Base-by-base conservation (phyloP, 1,284 basidiomycete species). In the Pyrrhoderma noxium region DNA sequence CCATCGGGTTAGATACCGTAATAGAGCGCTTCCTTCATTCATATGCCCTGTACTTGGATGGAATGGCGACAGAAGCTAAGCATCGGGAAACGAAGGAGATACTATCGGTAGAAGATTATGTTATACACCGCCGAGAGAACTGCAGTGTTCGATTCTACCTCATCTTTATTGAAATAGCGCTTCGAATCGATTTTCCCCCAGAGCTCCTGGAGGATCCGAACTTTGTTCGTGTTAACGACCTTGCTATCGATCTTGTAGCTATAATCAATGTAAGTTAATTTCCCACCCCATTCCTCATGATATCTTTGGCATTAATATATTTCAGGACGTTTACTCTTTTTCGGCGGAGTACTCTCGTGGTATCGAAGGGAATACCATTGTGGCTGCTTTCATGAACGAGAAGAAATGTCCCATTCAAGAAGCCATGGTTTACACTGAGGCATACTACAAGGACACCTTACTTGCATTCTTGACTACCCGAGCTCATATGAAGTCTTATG, bases 301-400 rank as follows among this genome's bases (percentile, higher is more conserved):
- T n/a, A n/a, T n/a, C n/a, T n/a, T n/a, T 31, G 11, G 11, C 27
- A n/a, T 46, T 36, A 14, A 14, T 16, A 41, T 21, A 23, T 37
- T 3, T 34, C 23, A 46, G 45, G 45, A 46, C 45, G 35, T 46
- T 8, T 46, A 46, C 27, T 46, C 45, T 8, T 46, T n/a, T 34
- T 7, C 25, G 3, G 35, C 18, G 25, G 45, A 46, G 25, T 31
- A 31, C 16, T 35, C 19, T 14, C 34, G n/a, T 5, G 45, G 25
- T n/a, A 31, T 46, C 27, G 45, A 46, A 4, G 23, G 4, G 3
- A 35, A 11, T 25, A 46, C 25, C 25, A 25, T 25, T n/a, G 45
- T 46, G 8, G 16, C 45, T 21, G 45, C 21, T 11, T 13, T 46
- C n/a, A 46, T 34, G 27, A 23, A 46, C 14, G n/a, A 46, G 5